Conservation (phyloP, 106 monocot species). For the Platanthera zijinensis region DNA sequence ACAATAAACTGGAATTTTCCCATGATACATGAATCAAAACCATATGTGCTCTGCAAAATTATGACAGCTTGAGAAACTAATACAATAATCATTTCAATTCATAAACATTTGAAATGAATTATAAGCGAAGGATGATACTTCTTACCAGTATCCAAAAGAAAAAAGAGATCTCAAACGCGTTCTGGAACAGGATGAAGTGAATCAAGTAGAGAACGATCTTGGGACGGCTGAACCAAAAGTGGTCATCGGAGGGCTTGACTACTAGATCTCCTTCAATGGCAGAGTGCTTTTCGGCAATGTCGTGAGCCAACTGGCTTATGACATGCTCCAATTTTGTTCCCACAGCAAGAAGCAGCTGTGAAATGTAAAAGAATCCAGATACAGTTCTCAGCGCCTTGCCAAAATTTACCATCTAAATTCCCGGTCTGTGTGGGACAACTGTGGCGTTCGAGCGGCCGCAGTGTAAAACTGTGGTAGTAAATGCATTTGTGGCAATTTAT, state of each 20-base stretch:
- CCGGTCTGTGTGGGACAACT: too few species aligned
- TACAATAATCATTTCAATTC: background rate
- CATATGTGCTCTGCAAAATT: slow-evolving; percentile 38
- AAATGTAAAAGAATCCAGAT: background rate
- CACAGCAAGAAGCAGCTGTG: slow-evolving; percentile 41
- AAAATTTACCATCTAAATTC: too few species aligned
- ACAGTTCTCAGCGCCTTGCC: too few species aligned
- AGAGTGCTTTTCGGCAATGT: slow-evolving; percentile 53
- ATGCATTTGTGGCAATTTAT: too few species aligned
- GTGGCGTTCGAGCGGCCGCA: too few species aligned
- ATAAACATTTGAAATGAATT: background rate
- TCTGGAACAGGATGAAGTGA: slow-evolving; percentile 63
- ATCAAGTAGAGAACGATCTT: slow-evolving; percentile 36
- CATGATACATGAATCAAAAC: slow-evolving; percentile 78
- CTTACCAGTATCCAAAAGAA: slow-evolving; percentile 61
- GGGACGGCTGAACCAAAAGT: slow-evolving; percentile 41
- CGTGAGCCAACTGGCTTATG: slow-evolving; percentile 35
- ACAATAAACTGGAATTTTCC: slow-evolving; percentile 26
- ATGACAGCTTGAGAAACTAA: background rate
- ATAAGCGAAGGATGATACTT: background rate
- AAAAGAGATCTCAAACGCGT: slow-evolving; percentile 51
- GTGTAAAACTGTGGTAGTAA: too few species aligned
- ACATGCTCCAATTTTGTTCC: slow-evolving; percentile 46
- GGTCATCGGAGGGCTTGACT: slow-evolving; percentile 46
- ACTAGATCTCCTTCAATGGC: slow-evolving; percentile 39